These are phyloP conservation scores for Asterionellopsis glacialis DNA, from an alignment of 108 stramenopile species.

Conservation along the genomic window DNA sequence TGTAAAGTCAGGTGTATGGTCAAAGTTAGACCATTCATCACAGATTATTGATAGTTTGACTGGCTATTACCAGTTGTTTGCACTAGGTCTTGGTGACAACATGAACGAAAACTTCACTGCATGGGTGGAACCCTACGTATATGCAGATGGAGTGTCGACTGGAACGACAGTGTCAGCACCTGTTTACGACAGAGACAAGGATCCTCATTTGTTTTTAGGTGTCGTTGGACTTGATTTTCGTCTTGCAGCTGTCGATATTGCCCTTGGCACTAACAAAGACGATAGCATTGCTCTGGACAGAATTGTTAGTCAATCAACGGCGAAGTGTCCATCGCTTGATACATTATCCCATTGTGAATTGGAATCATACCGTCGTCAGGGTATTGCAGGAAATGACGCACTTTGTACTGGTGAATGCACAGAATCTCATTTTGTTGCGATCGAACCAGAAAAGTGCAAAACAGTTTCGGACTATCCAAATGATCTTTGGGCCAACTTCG, in stretches of 20 bases:
- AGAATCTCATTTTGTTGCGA: no score
- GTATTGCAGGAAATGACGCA: no score
- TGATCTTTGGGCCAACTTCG: no score
- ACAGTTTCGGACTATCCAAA: no score
- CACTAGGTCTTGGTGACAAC: conserved; percentile 40
- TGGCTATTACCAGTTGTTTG: conserved; percentile 51
- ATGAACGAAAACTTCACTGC: conserved; percentile 37
- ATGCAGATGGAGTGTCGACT: conserved; percentile 14
- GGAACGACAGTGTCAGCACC: conserved; percentile 59
- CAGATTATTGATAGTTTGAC: conserved; percentile 36
- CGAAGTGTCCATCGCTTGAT: no score
- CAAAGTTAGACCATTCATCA: conserved; percentile 17
- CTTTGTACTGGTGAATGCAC: no score
- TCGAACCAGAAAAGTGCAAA: no score
- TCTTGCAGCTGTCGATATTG: conserved; percentile 13
- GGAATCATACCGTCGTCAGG: no score
- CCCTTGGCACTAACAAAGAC: no score
- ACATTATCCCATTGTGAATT: no score
- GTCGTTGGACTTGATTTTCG: conserved; percentile 45
- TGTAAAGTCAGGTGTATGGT: conserved; percentile 41
- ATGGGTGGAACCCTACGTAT: conserved; percentile 61
- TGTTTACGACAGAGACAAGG: conserved; percentile 40
- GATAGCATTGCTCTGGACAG: no score
- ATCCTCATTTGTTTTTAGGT: conserved; percentile 42
- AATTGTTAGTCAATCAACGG: no score